Conservation (phyloP, 2,329 filamentous ascomycete species). For the Nemania bipapillata region DNA sequence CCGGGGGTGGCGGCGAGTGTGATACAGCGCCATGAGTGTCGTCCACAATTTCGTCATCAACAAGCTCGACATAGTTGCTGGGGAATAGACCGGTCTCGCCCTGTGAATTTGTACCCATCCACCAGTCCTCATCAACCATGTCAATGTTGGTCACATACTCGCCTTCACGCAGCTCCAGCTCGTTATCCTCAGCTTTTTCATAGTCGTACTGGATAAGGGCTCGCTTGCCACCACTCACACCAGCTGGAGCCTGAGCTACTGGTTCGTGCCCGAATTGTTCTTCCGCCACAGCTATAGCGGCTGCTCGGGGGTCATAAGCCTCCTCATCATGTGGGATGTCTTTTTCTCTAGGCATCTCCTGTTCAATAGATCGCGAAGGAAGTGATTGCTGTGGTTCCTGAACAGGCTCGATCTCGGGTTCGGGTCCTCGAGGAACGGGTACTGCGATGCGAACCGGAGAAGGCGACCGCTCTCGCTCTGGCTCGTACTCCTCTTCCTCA, state of each 20-base stretch:
- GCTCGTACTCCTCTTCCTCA: slow-evolving; percentile 62
- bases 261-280: slow-evolving; percentile 57
- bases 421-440: slow-evolving; percentile 76
- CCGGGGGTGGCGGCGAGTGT: slow-evolving; percentile 54
- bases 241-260: slow-evolving; percentile 51
- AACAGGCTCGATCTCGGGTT: slow-evolving; percentile 63
- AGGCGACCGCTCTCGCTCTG: slow-evolving; percentile 61
- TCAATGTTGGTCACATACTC: slow-evolving; percentile 91
- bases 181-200: slow-evolving; percentile 96
- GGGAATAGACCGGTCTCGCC: slow-evolving; percentile 94
- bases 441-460: slow-evolving; percentile 89
- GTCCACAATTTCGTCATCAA: slow-evolving; percentile 65
- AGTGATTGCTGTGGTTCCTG: slow-evolving; percentile 67
- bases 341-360: slow-evolving; percentile 71
- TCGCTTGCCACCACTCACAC: slow-evolving; percentile 68
- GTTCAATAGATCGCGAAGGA: slow-evolving; percentile 71
- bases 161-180: slow-evolving; percentile 89
- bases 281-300: slow-evolving; percentile 66
- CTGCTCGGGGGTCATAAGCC: slow-evolving; percentile 69
- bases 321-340: slow-evolving; percentile 73
- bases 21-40: slow-evolving; percentile 50
- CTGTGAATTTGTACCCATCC: slow-evolving; percentile 88
- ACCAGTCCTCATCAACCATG: slow-evolving; percentile 98
- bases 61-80: slow-evolving; percentile 93
- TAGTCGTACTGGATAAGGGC: slow-evolving; percentile 94